Evolutionary conservation across 2,329 filamentous ascomycete species (phyloP).

Genomic region (Pyrenophora graminea): DNA sequence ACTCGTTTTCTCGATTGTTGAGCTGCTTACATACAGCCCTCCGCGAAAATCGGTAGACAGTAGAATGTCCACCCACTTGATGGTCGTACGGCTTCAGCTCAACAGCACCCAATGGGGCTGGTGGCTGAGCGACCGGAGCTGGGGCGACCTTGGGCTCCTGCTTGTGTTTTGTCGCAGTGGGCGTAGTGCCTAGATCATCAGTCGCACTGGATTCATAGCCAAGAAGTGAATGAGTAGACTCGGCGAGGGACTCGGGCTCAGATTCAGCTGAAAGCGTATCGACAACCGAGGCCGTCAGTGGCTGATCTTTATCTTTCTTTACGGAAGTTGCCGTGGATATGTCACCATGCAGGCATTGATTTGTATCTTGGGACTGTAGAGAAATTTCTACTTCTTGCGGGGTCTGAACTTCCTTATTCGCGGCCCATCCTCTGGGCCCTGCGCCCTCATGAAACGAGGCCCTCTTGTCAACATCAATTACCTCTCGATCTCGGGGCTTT

Average conservation of each 20-base stretch:
- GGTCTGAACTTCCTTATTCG: conserved; percentile 38
- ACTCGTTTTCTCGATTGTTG: conserved; percentile 97
- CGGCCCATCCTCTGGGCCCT: conserved; percentile 33
- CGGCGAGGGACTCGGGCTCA: conserved; percentile 48
- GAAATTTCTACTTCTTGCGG: conserved; percentile 65
- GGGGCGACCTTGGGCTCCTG: conserved; percentile 38
- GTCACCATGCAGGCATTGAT: conserved; percentile 65
- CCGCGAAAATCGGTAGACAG: conserved; percentile 92
- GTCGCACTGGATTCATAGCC: conserved; percentile 59
- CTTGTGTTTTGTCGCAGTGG: conserved; percentile 39
- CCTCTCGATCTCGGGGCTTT: conserved; percentile 31
- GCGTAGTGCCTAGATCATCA: conserved; percentile 55
- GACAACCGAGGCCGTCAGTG: conserved; percentile 39
- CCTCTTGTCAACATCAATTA: conserved; percentile 31
- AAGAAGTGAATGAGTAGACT: conserved; percentile 50
- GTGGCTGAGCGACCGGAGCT: conserved; percentile 42
- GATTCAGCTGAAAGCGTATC: conserved; percentile 46
- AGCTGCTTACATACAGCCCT: conserved; percentile 97
- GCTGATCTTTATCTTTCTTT: conserved; percentile 46
- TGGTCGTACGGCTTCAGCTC: conserved; percentile 96
- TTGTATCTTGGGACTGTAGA: conserved; percentile 63
- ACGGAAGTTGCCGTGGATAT: conserved; percentile 50
- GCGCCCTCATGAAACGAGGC: conserved; percentile 35
- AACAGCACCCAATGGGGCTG: conserved; percentile 79
- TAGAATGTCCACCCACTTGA: conserved; percentile 96